phyloP scores from a whole-genome alignment of 2,329 filamentous ascomycete genomes.

The Aphanoascus verrucosus region DNA sequence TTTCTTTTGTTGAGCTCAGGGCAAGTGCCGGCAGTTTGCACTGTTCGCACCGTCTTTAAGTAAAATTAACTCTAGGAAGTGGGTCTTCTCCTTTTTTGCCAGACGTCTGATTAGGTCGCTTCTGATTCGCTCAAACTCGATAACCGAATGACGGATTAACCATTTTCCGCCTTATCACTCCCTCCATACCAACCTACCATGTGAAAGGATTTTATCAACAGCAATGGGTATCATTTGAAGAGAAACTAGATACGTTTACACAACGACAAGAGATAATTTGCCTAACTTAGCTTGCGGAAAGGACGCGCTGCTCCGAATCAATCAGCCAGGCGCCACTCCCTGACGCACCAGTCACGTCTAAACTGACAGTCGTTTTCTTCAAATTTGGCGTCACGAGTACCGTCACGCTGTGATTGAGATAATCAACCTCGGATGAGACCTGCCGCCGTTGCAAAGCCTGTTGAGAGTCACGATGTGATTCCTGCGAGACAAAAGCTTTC shows the following conservation, averaged over 20 bases:
- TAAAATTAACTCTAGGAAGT: not conserved
- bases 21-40: not conserved
- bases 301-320: conserved; percentile 43
- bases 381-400: conserved; percentile 64
- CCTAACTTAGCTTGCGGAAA: not conserved
- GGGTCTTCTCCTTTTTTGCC: not conserved
- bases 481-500: conserved; percentile 45
- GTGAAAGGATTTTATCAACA: no score
- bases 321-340: conserved; percentile 51
- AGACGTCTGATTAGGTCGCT: not conserved
- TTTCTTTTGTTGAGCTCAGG: conserved; percentile 1
- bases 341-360: conserved; percentile 53
- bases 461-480: conserved; percentile 17
- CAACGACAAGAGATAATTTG: not conserved
- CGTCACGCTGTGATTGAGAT: conserved; percentile 64
- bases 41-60: not conserved
- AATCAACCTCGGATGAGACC: conserved; percentile 65
- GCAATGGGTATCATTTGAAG: conserved; percentile 2
- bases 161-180: no score
- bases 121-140: not conserved
- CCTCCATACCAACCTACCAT: no score
- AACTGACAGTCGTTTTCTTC: conserved; percentile 58
- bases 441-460: conserved; percentile 22
- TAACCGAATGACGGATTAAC: not conserved
- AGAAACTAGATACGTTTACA: not conserved